phyloP scores from a whole-genome alignment of 805 yeast genomes.

The Ogataea philodendri region DNA sequence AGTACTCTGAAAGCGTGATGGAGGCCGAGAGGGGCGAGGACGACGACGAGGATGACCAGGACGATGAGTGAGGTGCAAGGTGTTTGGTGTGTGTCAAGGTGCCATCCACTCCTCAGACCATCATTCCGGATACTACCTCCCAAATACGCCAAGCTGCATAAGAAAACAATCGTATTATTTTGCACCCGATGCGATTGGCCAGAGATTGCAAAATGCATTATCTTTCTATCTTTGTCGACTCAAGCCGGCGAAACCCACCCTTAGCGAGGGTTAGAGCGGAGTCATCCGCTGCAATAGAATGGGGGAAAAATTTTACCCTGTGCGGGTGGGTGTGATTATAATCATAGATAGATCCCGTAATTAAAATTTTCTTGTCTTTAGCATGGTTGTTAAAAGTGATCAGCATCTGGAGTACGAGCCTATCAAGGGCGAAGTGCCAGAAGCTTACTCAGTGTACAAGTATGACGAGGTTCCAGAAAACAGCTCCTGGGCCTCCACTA shows the following conservation, averaged over 20 bases:
- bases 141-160: conserved; percentile 6
- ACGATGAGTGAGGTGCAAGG: conserved; percentile 29
- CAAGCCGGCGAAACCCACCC: conserved; percentile 5
- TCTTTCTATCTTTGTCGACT: conserved; percentile 9
- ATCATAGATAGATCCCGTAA: conserved; percentile 4
- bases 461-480: conserved; percentile 78
- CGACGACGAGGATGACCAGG: conserved; percentile 55
- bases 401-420: conserved; percentile 29
- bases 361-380: conserved; percentile 8
- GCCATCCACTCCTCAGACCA: too few relatives aligned
- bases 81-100: too few relatives aligned
- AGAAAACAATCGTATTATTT: conserved; percentile 4
- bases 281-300: conserved; percentile 5
- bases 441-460: conserved; percentile 45
- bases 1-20: conserved; percentile 52
- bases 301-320: conserved; percentile 10
- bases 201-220: conserved; percentile 13
- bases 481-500: conserved; percentile 87
- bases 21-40: conserved; percentile 64
- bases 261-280: conserved; percentile 5
- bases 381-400: conserved; percentile 31
- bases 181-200: conserved; percentile 13
- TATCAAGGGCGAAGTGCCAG: conserved; percentile 19
- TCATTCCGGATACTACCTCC: conserved; percentile 4
- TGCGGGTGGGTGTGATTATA: conserved; percentile 1